Percentiles rank a stretch among this genome's conserved stretches.
These are phyloP conservation scores for Cercospora zeae-maydis DNA, from an alignment of 2,329 filamentous ascomycete genomes.

Conservation along the genomic window DNA sequence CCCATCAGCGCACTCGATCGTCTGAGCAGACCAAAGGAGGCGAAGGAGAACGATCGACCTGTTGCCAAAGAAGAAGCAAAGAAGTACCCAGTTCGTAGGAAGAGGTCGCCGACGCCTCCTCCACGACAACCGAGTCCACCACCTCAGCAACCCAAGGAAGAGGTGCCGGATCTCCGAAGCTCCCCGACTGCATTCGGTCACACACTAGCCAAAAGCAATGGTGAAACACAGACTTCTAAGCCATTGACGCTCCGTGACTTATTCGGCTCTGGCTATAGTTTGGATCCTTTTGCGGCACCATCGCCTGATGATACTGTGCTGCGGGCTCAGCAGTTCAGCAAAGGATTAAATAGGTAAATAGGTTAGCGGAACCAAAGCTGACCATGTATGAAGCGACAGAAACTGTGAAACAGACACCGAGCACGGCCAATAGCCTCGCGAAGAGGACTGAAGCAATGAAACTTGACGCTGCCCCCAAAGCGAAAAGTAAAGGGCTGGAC, in stretches of 20 bases:
- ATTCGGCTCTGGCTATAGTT: constrained; percentile 21
- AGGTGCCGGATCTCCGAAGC: constrained; percentile 31
- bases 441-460: constrained; percentile 34
- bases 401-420: constrained; percentile 19
- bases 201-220: constrained; percentile 24
- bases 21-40: constrained; percentile 34
- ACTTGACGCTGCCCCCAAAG: constrained; percentile 36
- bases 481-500: constrained; percentile 74
- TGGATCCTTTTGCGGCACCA: constrained; percentile 31
- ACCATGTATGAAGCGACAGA: constrained; percentile 19
- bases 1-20: constrained; percentile 46
- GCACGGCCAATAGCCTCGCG: constrained; percentile 24
- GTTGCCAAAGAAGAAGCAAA: constrained; percentile 63
- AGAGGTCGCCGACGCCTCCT: constrained; percentile 31
- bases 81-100: constrained; percentile 41
- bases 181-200: constrained; percentile 33
- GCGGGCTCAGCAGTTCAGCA: constrained; percentile 32
- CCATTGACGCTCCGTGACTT: constrained; percentile 28
- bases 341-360: constrained; percentile 32
- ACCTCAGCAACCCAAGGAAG: constrained; percentile 27
- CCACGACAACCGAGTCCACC: constrained; percentile 31
- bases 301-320: constrained; percentile 36
- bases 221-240: constrained; percentile 4
- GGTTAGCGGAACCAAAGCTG: constrained; percentile 4
- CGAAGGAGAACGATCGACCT: constrained; percentile 28